phyloP scores from a whole-genome alignment of 192 early-diverging fungal species.

The Allomyces macrogynus region DNA sequence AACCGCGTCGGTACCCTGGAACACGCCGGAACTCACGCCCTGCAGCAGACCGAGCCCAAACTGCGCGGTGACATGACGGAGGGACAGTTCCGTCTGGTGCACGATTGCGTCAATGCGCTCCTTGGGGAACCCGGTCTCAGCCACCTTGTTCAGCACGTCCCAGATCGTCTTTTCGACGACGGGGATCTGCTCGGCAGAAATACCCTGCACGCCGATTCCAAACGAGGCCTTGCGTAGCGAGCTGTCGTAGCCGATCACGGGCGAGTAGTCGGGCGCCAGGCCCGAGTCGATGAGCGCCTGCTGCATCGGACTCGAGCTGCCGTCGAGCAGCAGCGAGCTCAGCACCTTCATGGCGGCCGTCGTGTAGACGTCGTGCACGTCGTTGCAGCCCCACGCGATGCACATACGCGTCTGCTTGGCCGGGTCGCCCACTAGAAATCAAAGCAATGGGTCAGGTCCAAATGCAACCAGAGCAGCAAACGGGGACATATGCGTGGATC shows the following conservation, averaged over 20 bases:
- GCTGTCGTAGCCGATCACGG: constrained; percentile 75
- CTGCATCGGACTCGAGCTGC: constrained; percentile 81
- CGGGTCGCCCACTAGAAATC: constrained; percentile 27
- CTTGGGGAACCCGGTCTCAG: constrained; percentile 56
- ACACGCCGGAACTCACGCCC: constrained; percentile 56
- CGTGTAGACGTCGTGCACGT: constrained; percentile 56
- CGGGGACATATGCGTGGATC: neutral
- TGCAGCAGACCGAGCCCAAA: constrained; percentile 75
- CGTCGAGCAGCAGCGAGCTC: constrained; percentile 58
- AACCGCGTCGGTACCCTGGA: constrained; percentile 68
- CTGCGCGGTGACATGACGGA: constrained; percentile 68
- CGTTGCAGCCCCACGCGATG: constrained; percentile 49
- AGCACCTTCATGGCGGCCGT: constrained; percentile 65
- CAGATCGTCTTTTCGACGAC: constrained; percentile 46
- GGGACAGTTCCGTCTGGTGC: constrained; percentile 70
- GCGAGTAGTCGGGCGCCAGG: constrained; percentile 71
- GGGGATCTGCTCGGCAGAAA: constrained; percentile 40
- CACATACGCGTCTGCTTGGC: constrained; percentile 69
- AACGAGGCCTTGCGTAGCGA: constrained; percentile 34
- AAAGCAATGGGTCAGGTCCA: neutral
- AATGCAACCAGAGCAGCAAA: neutral
- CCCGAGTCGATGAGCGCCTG: constrained; percentile 77
- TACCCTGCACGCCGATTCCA: constrained; percentile 76
- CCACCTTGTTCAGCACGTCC: constrained; percentile 42
- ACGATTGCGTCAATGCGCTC: constrained; percentile 62